Evolutionary conservation across 2,329 filamentous ascomycete species (phyloP), one percentile per base, ranked within the genome.

Genomic region (Metarhizium rileyi): DNA sequence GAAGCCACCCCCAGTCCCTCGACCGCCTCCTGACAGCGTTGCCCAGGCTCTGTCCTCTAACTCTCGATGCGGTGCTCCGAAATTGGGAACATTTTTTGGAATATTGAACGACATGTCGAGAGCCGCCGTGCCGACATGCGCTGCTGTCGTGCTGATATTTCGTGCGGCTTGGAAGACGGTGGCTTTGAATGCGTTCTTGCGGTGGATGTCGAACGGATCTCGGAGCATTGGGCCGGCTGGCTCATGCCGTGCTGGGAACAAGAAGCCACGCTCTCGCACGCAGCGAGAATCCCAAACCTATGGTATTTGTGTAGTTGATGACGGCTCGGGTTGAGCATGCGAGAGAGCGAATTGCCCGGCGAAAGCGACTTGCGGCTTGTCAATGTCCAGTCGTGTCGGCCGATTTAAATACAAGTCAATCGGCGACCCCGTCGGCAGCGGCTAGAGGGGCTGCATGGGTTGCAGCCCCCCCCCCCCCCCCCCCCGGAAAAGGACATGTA

Each of bases 1-100:
- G 42, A 77, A 66, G 47, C 67, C 63, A 26, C 58, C 59, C 46
- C 55, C 59, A 52, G 64, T 59, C 50, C 58, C 61, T 42, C 67
- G 20, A 18, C 40, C 67, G 50, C 70, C 61, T 22, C 63, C 57
- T 63, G 65, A 56, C 41, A 62, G 59, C 68, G 72, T 53, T 67
- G 75, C 74, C 85, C 86, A 89, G 52, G 80, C 74, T 52, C 71
- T 73, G 64, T 87, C 83, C 65, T 87, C 84, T 57, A 78, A 66
- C 55, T 77, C 68, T 63, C 83, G 77, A 66, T 84, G 78, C 25
- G 82, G 77, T 64, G 80, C 78, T 54, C 70, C 71, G 63, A 87
- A 86, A 58, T 81, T 80, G 49, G 84, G 84, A n/a, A 83, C 74
- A 68, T 86, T 81, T 63, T 78, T 80, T 16, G 85, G 84, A 35